Evolutionary conservation across 192 early-diverging fungal genomes (phyloP).

Genomic region (Irineochytrium annulatum): DNA sequence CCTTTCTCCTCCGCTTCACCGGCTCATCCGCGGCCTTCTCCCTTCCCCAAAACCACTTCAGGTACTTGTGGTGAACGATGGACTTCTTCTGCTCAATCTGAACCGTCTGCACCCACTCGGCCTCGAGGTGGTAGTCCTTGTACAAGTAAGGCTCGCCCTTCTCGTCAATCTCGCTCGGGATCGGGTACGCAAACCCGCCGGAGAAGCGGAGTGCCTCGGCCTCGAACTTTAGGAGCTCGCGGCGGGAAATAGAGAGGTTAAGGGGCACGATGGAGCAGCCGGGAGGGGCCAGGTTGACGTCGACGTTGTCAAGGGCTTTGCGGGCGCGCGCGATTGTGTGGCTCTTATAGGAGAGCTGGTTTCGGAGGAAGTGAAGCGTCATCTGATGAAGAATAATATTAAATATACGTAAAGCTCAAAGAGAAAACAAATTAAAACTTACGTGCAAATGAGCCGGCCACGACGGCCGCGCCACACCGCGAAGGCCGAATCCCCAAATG

Average conservation of each 20-base stretch:
- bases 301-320: not conserved
- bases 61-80: not conserved
- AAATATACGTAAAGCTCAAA: not conserved
- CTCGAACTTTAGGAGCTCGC: slow-evolving; percentile 24
- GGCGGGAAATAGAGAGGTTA: slow-evolving; percentile 6
- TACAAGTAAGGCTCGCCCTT: slow-evolving; percentile 8
- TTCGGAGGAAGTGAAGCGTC: slow-evolving; percentile 22
- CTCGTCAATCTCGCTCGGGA: slow-evolving; percentile 16
- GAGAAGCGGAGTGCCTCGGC: slow-evolving; percentile 9
- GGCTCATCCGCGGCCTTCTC: no score
- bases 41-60: not conserved
- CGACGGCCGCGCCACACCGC: not conserved
- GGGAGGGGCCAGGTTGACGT: not conserved
- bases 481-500: not conserved
- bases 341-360: slow-evolving; percentile 15
- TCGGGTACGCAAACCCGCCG: slow-evolving; percentile 19
- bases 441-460: slow-evolving; percentile 13
- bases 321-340: slow-evolving; percentile 20
- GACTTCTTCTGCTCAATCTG: slow-evolving; percentile 12
- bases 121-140: slow-evolving; percentile 28
- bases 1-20: no score
- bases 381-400: slow-evolving; percentile 7
- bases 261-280: slow-evolving; percentile 9
- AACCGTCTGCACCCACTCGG: no score
- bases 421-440: not conserved